A percentile compares a stretch with the other conserved stretches of the same genome.
phyloP scores from a whole-genome alignment of 2,329 filamentous ascomycete species.

The Cordyceps fumosorosea region DNA sequence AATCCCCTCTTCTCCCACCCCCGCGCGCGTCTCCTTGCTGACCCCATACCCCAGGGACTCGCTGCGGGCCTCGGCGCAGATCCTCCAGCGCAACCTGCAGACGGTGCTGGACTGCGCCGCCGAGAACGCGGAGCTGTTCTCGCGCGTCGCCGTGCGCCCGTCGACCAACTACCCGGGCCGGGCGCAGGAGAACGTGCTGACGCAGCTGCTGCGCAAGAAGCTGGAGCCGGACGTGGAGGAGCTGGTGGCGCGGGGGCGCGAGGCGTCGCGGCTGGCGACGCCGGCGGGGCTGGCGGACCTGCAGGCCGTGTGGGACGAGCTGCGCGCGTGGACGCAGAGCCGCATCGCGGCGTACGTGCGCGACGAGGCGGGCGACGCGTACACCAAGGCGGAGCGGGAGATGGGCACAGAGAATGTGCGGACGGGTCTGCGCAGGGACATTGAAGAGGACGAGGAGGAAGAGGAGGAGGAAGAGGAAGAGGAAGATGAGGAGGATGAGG shows the following conservation, averaged over 20 bases:
- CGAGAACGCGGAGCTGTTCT: slow-evolving; percentile 61
- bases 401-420: slow-evolving; percentile 61
- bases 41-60: slow-evolving; percentile 46
- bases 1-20: no score
- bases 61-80: slow-evolving; percentile 63
- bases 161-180: slow-evolving; percentile 68
- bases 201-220: slow-evolving; percentile 73
- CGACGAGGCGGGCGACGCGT: slow-evolving; percentile 51
- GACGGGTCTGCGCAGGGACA: slow-evolving; percentile 57
- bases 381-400: slow-evolving; percentile 64
- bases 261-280: slow-evolving; percentile 33
- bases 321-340: slow-evolving; percentile 33
- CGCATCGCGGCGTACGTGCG: slow-evolving; percentile 36
- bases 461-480: slow-evolving; percentile 55
- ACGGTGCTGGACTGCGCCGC: slow-evolving; percentile 59
- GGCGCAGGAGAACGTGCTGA: slow-evolving; percentile 58
- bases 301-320: slow-evolving; percentile 50
- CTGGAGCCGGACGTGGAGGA: slow-evolving; percentile 71
- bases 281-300: slow-evolving; percentile 40
- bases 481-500: slow-evolving; percentile 46
- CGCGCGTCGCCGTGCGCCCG: slow-evolving; percentile 66
- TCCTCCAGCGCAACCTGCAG: slow-evolving; percentile 64
- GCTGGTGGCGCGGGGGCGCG: slow-evolving; percentile 59
- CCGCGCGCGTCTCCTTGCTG: neutral
- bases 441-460: slow-evolving; percentile 46